These are phyloP conservation scores for Castanea sativa DNA, from an alignment of 306 rosid species.

Conservation along the genomic window DNA sequence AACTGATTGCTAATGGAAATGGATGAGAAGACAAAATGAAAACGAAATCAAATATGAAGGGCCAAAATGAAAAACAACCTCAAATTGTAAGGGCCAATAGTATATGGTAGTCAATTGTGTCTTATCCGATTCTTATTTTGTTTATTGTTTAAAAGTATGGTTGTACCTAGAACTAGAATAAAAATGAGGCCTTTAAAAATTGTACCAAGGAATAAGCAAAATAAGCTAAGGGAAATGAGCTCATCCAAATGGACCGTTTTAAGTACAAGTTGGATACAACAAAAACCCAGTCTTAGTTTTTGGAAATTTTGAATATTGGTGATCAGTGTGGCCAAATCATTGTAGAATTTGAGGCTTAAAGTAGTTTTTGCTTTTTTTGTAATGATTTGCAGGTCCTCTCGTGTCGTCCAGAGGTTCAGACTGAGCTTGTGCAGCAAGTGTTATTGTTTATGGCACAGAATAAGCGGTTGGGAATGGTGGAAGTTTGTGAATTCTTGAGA, in stretches of 20 bases:
- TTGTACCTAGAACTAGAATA: no score
- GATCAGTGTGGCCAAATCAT: background rate
- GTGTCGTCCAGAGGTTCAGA: constrained; percentile 64
- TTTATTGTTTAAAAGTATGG: no score
- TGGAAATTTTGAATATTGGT: background rate
- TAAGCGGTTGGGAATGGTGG: constrained; percentile 55
- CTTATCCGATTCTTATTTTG: no score
- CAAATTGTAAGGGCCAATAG: no score
- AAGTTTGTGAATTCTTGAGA: constrained; percentile 67
- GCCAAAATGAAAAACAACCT: no score
- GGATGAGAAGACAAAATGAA: no score
- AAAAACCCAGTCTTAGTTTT: background rate
- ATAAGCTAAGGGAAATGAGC: background rate
- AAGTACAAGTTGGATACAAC: background rate
- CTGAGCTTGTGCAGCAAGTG: constrained; percentile 81
- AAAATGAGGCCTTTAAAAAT: no score
- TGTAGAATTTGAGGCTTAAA: constrained; percentile 9
- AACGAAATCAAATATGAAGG: no score
- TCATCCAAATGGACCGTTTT: background rate
- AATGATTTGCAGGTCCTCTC: constrained; percentile 58
- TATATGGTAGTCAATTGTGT: no score
- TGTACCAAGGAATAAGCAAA: no score
- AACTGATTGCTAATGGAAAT: no score
- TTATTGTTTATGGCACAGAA: constrained; percentile 58
- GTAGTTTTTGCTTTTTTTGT: constrained; percentile 8